Conservation (phyloP, 2,329 filamentous ascomycete species). For the Calonectria naviculata region DNA sequence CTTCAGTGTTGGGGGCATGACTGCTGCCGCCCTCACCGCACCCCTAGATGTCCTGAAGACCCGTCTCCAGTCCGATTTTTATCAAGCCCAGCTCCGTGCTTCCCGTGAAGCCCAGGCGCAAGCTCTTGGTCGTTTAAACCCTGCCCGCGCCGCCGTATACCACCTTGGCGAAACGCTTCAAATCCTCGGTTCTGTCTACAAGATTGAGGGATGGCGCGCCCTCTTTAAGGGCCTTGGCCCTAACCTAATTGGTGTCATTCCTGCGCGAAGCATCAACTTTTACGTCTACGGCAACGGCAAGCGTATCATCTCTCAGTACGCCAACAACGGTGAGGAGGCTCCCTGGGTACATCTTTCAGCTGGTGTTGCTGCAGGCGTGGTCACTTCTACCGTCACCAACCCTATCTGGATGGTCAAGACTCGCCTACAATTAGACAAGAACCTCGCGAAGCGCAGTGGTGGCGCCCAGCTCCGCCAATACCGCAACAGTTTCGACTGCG, state of each 20-base stretch:
- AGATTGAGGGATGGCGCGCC: conserved; percentile 84
- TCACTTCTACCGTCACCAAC: conserved; percentile 91
- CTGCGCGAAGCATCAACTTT: conserved; percentile 92
- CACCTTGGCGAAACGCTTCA: conserved; percentile 89
- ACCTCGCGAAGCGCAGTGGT: conserved; percentile 71
- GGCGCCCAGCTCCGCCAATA: conserved; percentile 74
- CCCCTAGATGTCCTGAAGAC: conserved; percentile 96
- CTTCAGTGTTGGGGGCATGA: conserved; percentile 85
- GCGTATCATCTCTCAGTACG: conserved; percentile 78
- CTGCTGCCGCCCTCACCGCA: conserved; percentile 89
- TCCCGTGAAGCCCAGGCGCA: conserved; percentile 70
- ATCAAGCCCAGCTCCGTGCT: conserved; percentile 83
- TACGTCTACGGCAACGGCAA: conserved; percentile 95
- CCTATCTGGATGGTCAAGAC: conserved; percentile 98
- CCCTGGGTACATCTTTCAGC: conserved; percentile 83
- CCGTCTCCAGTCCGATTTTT: conserved; percentile 92
- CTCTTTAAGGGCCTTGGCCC: conserved; percentile 95
- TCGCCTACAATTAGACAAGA: conserved; percentile 90
- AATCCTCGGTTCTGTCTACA: conserved; percentile 84
- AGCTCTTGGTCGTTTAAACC: conserved; percentile 62
- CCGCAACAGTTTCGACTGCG: conserved; percentile 88
- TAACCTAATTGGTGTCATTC: conserved; percentile 89
- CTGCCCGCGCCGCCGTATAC: conserved; percentile 73
- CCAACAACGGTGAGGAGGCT: conserved; percentile 76
- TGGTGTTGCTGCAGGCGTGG: conserved; percentile 82